These are phyloP conservation scores for Neurospora sublineolata DNA, from an alignment of 495 filamentous ascomycete species.

Conservation along the genomic window DNA sequence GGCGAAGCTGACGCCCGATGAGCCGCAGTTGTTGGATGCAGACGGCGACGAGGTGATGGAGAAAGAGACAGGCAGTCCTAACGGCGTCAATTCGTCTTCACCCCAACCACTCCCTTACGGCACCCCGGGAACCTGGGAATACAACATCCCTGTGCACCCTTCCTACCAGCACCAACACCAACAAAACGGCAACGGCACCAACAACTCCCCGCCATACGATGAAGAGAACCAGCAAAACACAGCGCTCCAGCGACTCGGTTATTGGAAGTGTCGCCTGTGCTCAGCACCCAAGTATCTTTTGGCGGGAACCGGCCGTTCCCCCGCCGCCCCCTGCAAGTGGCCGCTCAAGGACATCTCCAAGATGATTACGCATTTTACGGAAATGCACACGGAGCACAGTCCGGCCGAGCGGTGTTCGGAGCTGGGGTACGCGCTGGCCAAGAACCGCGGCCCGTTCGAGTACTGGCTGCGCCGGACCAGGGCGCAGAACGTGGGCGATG, in stretches of 20 bases:
- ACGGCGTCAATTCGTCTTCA: neutral
- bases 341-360: constrained; percentile 35
- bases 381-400: constrained; percentile 32
- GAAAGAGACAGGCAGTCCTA: neutral
- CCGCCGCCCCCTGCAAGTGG: constrained; percentile 37
- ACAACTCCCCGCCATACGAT: neutral
- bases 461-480: constrained; percentile 33
- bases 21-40: neutral
- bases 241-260: constrained; percentile 28
- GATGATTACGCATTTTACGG: constrained; percentile 34
- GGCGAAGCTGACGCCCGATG: neutral
- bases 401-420: constrained; percentile 26
- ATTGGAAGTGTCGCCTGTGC: constrained; percentile 36
- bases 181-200: neutral
- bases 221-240: constrained; percentile 6
- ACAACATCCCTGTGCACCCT: neutral
- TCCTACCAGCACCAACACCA: neutral
- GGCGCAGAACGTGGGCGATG: constrained; percentile 21
- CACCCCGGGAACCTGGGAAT: neutral
- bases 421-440: constrained; percentile 25
- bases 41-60: neutral
- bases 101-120: neutral
- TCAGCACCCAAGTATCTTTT: constrained; percentile 27
- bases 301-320: constrained; percentile 25
- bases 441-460: constrained; percentile 35